phyloP scores from a whole-genome alignment of 306 rosid genomes.

The Parietaria judaica region DNA sequence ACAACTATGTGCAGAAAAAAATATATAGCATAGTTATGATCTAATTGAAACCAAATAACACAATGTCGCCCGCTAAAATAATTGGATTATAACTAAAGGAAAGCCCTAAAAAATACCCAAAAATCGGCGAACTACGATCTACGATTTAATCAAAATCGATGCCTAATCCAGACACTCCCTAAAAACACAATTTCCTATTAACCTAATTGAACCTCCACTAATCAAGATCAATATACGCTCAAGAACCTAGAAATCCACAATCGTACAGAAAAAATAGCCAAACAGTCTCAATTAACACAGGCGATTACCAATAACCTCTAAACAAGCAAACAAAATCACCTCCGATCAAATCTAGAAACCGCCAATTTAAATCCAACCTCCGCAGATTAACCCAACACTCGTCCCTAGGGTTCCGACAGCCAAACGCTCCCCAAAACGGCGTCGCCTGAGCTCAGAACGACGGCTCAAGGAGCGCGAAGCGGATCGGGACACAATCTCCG shows the following conservation, averaged over 20 bases:
- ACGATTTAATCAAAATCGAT: background rate
- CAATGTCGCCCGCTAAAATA: too few species aligned
- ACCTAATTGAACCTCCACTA: conserved; percentile 4
- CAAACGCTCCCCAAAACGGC: conserved; percentile 10
- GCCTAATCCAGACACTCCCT: conserved; percentile 1
- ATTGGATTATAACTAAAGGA: too few species aligned
- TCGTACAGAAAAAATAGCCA: conserved; percentile 3
- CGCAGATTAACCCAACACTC: conserved; percentile 18
- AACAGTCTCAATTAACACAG: conserved; percentile 13
- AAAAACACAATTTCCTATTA: background rate
- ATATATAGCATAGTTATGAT: too few species aligned
- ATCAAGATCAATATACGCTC: background rate
- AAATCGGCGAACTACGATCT: background rate
- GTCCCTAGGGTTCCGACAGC: conserved; percentile 42
- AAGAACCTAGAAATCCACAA: conserved; percentile 12
- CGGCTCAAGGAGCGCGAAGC: conserved; percentile 11
- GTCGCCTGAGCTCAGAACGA: conserved; percentile 11
- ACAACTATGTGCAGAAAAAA: too few species aligned
- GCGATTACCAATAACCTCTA: conserved; percentile 11
- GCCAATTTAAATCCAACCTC: conserved; percentile 8
- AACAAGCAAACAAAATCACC: conserved; percentile 12
- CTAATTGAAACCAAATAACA: too few species aligned
- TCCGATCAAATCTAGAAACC: conserved; percentile 17
- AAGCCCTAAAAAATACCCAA: too few species aligned
- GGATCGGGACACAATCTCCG: conserved; percentile 37